Percentiles rank a stretch among this genome's conserved stretches.
Conservation (phyloP, 371 early-diverging fungal genomes). For the Blakeslea trispora region DNA sequence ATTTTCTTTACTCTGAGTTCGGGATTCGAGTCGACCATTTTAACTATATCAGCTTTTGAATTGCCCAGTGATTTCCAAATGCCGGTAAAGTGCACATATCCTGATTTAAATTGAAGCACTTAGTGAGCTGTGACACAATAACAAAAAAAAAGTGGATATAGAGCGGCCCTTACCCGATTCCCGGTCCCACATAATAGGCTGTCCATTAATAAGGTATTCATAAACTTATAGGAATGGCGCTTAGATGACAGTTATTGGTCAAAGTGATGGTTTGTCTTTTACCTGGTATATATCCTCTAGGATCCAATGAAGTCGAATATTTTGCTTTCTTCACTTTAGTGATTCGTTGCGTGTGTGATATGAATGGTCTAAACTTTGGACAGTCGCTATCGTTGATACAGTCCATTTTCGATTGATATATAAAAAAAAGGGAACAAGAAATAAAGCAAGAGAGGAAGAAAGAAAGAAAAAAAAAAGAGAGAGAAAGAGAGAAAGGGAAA, state of each 20-base stretch:
- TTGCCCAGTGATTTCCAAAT: conserved; percentile 71
- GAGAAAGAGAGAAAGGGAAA: conserved; percentile 6
- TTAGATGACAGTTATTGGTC: background rate
- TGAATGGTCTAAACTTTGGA: conserved; percentile 31
- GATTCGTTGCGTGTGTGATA: conserved; percentile 22
- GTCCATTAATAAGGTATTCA: conserved; percentile 57
- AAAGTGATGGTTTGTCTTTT: conserved; percentile 2
- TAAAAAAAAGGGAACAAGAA: conserved; percentile 1
- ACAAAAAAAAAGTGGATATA: background rate
- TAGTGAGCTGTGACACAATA: conserved; percentile 54
- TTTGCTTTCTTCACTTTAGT: conserved; percentile 27
- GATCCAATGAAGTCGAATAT: conserved; percentile 65
- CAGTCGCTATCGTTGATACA: conserved; percentile 25
- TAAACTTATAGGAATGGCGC: conserved; percentile 42
- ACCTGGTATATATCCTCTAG: conserved; percentile 68
- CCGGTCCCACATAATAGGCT: conserved; percentile 71
- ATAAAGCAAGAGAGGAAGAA: background rate
- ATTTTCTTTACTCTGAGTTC: conserved; percentile 60
- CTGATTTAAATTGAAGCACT: conserved; percentile 14
- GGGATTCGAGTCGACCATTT: conserved; percentile 63
- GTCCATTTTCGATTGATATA: conserved; percentile 6
- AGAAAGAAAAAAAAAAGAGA: conserved; percentile 2
- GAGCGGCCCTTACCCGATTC: conserved; percentile 35
- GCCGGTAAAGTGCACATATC: conserved; percentile 69
- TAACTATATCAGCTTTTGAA: conserved; percentile 65